Evolutionary conservation across 2,329 filamentous ascomycete species (phyloP), one percentile per base, ranked within the genome.

Genomic region (Akanthomyces uredinophilus): DNA sequence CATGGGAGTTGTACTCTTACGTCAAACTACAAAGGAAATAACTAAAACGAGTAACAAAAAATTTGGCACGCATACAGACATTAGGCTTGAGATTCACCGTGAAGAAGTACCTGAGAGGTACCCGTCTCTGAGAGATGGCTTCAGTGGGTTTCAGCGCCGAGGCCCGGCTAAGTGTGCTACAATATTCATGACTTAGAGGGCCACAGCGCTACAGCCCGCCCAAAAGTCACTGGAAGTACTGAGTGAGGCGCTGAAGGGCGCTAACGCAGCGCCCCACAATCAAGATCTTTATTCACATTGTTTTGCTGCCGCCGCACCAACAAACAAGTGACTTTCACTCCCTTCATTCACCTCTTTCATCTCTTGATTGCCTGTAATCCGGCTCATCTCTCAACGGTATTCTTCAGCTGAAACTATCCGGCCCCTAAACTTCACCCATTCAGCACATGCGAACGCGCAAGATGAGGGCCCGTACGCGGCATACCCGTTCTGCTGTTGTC

Each of bases 401-500:
- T 29, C 3, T 13, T 11, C 10, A 41, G 6, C n/a, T 20, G 22
- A 20, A 35, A 24, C 22, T n/a, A 2, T n/a, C 18, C 24, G 13
- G 22, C 18, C 16, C 4, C 5, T n/a, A 29, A 20, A 6, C 18
- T 27, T 51, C 14, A 3, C 16, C 27, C 8, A 5, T 8, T 22
- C n/a, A 20, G 41, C 27, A 37, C 41, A 47, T 61, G 58, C 41
- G n/a, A 32, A 61, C 44, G 18, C 44, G 51, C 43, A 56, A 50
- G 18, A 61, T 54, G 43, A 61, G 43, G 29, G 51, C 59, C 22
- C 43, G 32, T 18, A 43, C 37, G 47, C 49, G 49, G 49, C 57
- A 32, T 8, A 52, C 47, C 16, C 39, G 37, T 6, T 14, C 57
- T 37, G 24, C 57, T 29, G 22, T 59, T n/a, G 11, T 37, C 32